Conservation (phyloP, 345 rosid species). For the Aquilaria malaccensis region DNA sequence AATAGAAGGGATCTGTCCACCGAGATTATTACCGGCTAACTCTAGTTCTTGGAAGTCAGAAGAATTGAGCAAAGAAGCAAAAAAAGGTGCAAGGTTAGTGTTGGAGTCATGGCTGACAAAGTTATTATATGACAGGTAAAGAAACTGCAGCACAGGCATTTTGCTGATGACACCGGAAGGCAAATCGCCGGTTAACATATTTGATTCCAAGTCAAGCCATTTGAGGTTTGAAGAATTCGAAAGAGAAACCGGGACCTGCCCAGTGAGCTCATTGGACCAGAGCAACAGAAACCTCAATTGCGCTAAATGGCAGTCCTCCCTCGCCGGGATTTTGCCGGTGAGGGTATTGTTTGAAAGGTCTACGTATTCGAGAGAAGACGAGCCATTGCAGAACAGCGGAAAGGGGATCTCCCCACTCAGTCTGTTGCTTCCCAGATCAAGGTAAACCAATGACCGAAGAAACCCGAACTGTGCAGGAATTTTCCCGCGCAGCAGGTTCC, state of each 20-base stretch:
- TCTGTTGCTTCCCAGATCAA: slow-evolving; percentile 52
- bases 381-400: slow-evolving; percentile 53
- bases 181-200: slow-evolving; percentile 59
- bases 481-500: slow-evolving; percentile 60
- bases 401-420: slow-evolving; percentile 51
- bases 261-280: slow-evolving; percentile 69
- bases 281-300: slow-evolving; percentile 61
- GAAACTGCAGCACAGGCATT: slow-evolving; percentile 62
- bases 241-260: slow-evolving; percentile 51
- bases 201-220: slow-evolving; percentile 86
- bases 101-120: slow-evolving; percentile 62
- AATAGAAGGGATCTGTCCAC: slow-evolving; percentile 58
- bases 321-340: slow-evolving; percentile 49
- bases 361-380: slow-evolving; percentile 47
- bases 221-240: slow-evolving; percentile 57
- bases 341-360: slow-evolving; percentile 83
- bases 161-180: slow-evolving; percentile 51
- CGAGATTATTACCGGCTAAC: slow-evolving; percentile 66
- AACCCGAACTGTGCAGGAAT: slow-evolving; percentile 55
- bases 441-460: slow-evolving; percentile 40
- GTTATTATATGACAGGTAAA: slow-evolving; percentile 72
- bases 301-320: slow-evolving; percentile 38
- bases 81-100: slow-evolving; percentile 75
- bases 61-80: slow-evolving; percentile 50
- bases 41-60: slow-evolving; percentile 67